Percentiles rank a stretch among this genome's conserved stretches.
Conservation (phyloP, 148 eudicot species). For the Heliamphora exappendiculata region DNA sequence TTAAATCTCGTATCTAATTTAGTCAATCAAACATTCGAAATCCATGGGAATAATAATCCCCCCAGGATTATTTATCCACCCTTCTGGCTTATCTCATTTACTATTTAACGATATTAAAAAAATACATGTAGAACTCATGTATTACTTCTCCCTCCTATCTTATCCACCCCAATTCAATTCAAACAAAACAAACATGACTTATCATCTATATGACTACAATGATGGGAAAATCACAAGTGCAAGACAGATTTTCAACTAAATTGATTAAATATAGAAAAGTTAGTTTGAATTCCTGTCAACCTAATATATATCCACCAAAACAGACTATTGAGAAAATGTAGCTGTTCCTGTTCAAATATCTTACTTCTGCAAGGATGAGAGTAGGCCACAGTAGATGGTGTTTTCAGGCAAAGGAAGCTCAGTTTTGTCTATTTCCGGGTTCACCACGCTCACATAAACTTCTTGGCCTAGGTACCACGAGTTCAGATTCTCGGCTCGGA, state of each 20-base stretch:
- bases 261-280: not conserved
- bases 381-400: constrained; percentile 70
- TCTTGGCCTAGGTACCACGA: constrained; percentile 96
- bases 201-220: too few species aligned
- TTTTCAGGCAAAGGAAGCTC: constrained; percentile 69
- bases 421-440: constrained; percentile 56
- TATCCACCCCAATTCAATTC: too few species aligned
- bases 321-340: not conserved
- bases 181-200: too few species aligned
- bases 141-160: too few species aligned
- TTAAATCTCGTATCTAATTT: too few species aligned
- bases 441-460: constrained; percentile 65
- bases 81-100: too few species aligned
- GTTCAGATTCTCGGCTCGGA: constrained; percentile 74
- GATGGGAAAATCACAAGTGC: not conserved
- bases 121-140: too few species aligned
- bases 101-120: too few species aligned
- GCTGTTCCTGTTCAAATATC: not conserved
- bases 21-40: too few species aligned
- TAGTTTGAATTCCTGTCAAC: not conserved
- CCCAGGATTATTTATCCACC: too few species aligned
- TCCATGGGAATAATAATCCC: too few species aligned
- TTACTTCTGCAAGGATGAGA: constrained; percentile 76
- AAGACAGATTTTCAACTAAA: not conserved
- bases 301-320: too few species aligned